These are phyloP conservation scores for Gilbertella persicaria DNA, from an alignment of 371 early-diverging fungal genomes.

Conservation along the genomic window DNA sequence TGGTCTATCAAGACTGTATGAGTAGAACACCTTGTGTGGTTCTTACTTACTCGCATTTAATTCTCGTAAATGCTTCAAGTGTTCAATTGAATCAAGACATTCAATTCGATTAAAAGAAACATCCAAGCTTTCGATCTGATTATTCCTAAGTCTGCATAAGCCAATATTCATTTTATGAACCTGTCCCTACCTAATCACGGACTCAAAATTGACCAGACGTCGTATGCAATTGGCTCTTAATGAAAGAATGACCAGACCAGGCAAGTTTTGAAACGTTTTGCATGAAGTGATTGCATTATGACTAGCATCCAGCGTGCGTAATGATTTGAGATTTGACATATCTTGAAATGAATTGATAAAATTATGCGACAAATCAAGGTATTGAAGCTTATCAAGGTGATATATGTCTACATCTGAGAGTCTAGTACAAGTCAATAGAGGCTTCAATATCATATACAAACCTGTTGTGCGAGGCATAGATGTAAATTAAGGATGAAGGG, in stretches of 20 bases:
- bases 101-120: constrained; percentile 55
- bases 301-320: constrained; percentile 50
- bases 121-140: constrained; percentile 54
- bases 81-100: constrained; percentile 46
- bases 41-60: constrained; percentile 27
- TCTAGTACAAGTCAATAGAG: constrained; percentile 13
- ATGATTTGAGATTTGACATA: constrained; percentile 10
- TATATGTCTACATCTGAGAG: constrained; percentile 43
- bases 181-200: constrained; percentile 35
- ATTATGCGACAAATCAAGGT: constrained; percentile 54
- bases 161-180: neutral
- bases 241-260: constrained; percentile 40
- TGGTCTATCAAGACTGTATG: constrained; percentile 32
- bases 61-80: constrained; percentile 34
- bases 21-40: neutral
- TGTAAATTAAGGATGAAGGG: constrained; percentile 29
- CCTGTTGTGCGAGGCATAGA: constrained; percentile 41
- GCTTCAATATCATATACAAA: neutral
- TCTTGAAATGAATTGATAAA: constrained; percentile 43
- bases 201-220: constrained; percentile 32
- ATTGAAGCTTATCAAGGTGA: constrained; percentile 42
- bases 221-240: constrained; percentile 46
- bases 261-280: constrained; percentile 39
- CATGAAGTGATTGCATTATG: constrained; percentile 49
- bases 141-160: constrained; percentile 6